A percentile compares a stretch with the other conserved stretches of the same genome.
Conservation (phyloP, 495 filamentous ascomycete species). For the Podospora conica region DNA sequence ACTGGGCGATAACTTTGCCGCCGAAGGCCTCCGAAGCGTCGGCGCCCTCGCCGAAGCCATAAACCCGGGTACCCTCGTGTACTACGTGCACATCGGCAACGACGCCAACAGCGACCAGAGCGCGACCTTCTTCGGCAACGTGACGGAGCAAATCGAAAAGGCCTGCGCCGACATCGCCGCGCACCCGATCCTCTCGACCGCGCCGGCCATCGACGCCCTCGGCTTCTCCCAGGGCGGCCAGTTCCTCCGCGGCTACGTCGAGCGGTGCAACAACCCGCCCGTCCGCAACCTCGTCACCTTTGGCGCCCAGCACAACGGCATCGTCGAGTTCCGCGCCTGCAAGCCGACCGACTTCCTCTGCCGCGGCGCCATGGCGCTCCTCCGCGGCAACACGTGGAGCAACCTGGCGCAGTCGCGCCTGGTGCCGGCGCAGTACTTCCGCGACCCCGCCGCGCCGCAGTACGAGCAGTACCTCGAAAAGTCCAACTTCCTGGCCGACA, state of each 20-base stretch:
- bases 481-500: conserved; percentile 94
- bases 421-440: conserved; percentile 94
- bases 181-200: conserved; percentile 72
- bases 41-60: conserved; percentile 60
- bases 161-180: conserved; percentile 75
- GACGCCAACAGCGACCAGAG: conserved; percentile 61
- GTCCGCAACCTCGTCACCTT: conserved; percentile 84
- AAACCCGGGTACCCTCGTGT: conserved; percentile 78
- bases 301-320: conserved; percentile 91
- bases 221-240: conserved; percentile 96
- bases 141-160: conserved; percentile 68
- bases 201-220: conserved; percentile 78
- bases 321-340: conserved; percentile 67
- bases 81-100: conserved; percentile 70
- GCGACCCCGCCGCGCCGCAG: conserved; percentile 64
- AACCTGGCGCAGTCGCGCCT: conserved; percentile 66
- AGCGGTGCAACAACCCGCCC: conserved; percentile 80
- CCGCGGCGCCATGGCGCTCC: conserved; percentile 62
- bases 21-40: conserved; percentile 63
- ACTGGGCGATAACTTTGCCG: conserved; percentile 62
- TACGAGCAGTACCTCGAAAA: conserved; percentile 68
- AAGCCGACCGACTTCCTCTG: conserved; percentile 69
- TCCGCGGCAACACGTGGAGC: conserved; percentile 70
- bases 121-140: conserved; percentile 85
- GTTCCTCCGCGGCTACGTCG: conserved; percentile 87